Conservation (phyloP, 306 rosid genomes). For the Hippophae gyantsensis region DNA sequence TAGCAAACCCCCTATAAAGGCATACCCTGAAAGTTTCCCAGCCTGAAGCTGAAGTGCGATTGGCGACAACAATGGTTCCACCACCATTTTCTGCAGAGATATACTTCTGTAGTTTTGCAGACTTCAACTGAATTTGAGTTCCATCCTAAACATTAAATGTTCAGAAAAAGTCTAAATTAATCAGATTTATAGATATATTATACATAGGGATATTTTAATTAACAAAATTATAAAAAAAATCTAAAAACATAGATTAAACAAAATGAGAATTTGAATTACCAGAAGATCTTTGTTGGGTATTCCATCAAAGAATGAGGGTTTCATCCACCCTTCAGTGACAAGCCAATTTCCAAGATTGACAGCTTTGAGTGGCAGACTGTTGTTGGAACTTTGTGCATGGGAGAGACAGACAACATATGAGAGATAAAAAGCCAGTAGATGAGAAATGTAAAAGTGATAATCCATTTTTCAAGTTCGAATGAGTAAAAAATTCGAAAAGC, state of each 20-base stretch:
- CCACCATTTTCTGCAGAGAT: constrained; percentile 46
- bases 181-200: too few species aligned
- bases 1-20: not conserved
- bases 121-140: constrained; percentile 41
- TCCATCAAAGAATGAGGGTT: constrained; percentile 48
- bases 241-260: not conserved
- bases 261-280: constrained; percentile 15
- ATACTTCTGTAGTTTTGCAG: constrained; percentile 36
- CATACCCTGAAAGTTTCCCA: constrained; percentile 67
- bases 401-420: constrained; percentile 16
- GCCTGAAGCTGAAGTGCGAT: constrained; percentile 28
- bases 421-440: constrained; percentile 17
- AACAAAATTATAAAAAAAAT: not conserved
- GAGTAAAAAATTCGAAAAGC: too few species aligned
- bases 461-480: constrained; percentile 1
- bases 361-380: constrained; percentile 39
- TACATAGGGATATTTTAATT: not conserved
- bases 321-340: constrained; percentile 62
- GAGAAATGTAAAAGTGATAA: constrained; percentile 2
- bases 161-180: not conserved
- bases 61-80: constrained; percentile 35
- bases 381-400: constrained; percentile 23
- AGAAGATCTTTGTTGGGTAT: constrained; percentile 52
- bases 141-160: constrained; percentile 39
- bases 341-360: constrained; percentile 69